Evolutionary conservation across 805 yeast genomes (phyloP), one percentile per base, ranked within the genome.

Genomic region (Saturnispora quitensis): DNA sequence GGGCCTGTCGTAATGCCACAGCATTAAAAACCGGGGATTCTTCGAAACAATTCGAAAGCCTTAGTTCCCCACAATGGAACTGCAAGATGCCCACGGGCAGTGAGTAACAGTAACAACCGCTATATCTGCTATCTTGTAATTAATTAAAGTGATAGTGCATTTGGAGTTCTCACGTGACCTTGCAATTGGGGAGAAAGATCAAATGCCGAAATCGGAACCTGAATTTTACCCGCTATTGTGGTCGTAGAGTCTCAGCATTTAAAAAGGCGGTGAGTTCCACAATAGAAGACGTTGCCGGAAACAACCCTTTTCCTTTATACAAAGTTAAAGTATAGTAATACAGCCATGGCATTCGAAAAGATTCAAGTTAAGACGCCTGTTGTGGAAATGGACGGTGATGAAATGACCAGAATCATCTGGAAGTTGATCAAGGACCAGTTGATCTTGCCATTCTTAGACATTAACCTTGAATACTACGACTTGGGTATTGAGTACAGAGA

Each of bases 331-430:
- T 6, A 12, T 38, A 18, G 42, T 20, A 18, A 18, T 18, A 20
- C 17, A 13, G 36, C 50, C 45, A 60, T 58, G 60, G 59, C 61
- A 8, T 59, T 63, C 45, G 58, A 62, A 38, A 89, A 89, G 67
- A 84, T 91, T 68, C 73, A 77, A 58, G 97, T 91, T 53, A 76
- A 78, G 68, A 86, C 79, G 62, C 98, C 98, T 58, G 80, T 91
- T 60, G 98, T 91, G 57, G 98, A 91, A 68, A 81, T 91, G 86
- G 98, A 91, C 63, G 98, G 98, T 57, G 98, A 91, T 70, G 98
- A 91, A 72, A 88, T 86, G 87, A 91, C 98, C 65, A 78, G 97
- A 67, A 89, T 91, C 68, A 91, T 91, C 74, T 91, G 98, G 98
- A 77, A 87, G 60, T 69, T 82, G 62, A 91, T 91, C 71, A 87